Evolutionary conservation across 805 yeast genomes (phyloP).

Genomic region (Lipomyces japonicus): DNA sequence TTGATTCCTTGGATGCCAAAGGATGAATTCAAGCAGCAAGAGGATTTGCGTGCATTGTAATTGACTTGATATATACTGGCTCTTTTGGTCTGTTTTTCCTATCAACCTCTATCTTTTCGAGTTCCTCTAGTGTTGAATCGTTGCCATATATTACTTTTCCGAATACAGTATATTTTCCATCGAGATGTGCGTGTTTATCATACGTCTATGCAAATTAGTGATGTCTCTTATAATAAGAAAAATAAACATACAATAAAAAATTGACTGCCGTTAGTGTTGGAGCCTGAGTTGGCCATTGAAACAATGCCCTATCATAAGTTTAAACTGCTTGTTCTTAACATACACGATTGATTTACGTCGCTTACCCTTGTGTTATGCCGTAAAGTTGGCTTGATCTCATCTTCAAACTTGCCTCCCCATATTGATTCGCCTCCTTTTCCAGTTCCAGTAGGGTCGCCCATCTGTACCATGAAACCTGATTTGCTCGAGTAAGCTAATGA

Average conservation of each 20-base stretch:
- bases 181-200: conserved; percentile 31
- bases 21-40: too few relatives aligned
- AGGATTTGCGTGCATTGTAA: conserved; percentile 46
- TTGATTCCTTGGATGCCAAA: too few relatives aligned
- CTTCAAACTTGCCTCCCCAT: conserved; percentile 35
- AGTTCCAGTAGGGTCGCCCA: conserved; percentile 38
- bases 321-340: too few relatives aligned
- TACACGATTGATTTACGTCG: not conserved
- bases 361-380: conserved; percentile 29
- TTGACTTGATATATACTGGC: conserved; percentile 34
- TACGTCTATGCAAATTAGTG: conserved; percentile 29
- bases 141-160: conserved; percentile 33
- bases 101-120: conserved; percentile 35
- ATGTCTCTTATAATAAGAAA: not conserved
- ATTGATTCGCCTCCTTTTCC: conserved; percentile 36
- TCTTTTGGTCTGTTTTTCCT: conserved; percentile 41
- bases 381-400: conserved; percentile 31
- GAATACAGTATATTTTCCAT: conserved; percentile 34
- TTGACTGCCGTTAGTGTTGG: conserved; percentile 54
- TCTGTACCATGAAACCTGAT: conserved; percentile 50
- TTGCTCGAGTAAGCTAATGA: not conserved
- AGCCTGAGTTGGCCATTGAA: conserved; percentile 55
- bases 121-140: conserved; percentile 33
- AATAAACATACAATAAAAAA: conserved; percentile 44
- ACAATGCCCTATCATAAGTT: conserved; percentile 34